Evolutionary conservation across 1,284 basidiomycete genomes (phyloP), one percentile per base, ranked within the genome.

Genomic region (Ganoderma meredithae): DNA sequence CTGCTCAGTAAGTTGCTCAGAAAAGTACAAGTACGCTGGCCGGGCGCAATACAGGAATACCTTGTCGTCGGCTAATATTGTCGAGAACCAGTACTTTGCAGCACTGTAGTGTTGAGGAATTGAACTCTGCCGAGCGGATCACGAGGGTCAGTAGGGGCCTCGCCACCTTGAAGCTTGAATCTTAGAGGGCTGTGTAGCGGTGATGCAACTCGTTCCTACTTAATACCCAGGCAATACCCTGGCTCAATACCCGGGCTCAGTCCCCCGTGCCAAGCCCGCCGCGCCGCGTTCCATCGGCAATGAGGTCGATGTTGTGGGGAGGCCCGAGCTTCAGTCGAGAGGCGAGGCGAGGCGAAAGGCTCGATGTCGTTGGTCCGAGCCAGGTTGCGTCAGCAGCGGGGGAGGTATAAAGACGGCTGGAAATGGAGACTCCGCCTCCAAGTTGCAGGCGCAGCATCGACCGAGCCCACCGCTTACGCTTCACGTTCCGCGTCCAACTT

Each of bases 241-340:
- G 44, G 44, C 47, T 49, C 10, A 6, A 31, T 9, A 22, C 22
- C 47, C 44, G n/a, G 44, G n/a, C 47, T 49, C 22, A 13, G 9
- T 49, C 47, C 25, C 47, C 47, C 47, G 47, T 49, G 47, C 47
- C 47, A 49, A 49, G 47, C 10, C 22, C 47, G 22, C 47, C 47
- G 47, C 22, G 22, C 47, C 22, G 22, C 22, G 22, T 49, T 7
- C 9, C 47, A 25, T 4, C 22, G 22, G 47, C 22, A 49, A 22
- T 22, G 22, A 25, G 47, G 47, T 36, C 7, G 36, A 3, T 31
- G 27, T 1, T 1, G 36, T 36, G 36, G 36, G 36, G 36, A 36
- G 36, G 36, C 36, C 36, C 6, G n/a, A 9, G n/a, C 44, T 7
- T 19, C 4, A 25, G 22, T 19, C 43, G n/a, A n/a, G 19, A 17